Conservation (phyloP, 2,329 filamentous ascomycete genomes). For the Bipolaris gigantea region DNA sequence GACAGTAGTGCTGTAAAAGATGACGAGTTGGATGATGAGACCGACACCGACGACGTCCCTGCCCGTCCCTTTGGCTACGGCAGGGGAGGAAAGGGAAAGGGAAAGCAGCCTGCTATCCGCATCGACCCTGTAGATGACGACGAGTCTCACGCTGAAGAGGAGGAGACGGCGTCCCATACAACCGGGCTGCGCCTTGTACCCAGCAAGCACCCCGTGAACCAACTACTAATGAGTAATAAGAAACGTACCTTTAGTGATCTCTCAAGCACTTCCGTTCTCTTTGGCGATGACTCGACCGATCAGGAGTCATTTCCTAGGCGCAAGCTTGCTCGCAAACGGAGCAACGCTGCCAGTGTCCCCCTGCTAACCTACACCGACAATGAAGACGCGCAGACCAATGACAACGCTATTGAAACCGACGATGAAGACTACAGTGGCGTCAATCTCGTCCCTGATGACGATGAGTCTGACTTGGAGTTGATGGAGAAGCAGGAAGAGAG, state of each 20-base stretch:
- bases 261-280: conserved; percentile 43
- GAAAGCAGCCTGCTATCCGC: conserved; percentile 42
- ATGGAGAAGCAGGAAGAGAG: conserved; percentile 77
- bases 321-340: conserved; percentile 43
- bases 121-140: conserved; percentile 38
- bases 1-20: conserved; percentile 38
- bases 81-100: conserved; percentile 40
- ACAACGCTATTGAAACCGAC: conserved; percentile 44
- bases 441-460: conserved; percentile 73
- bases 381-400: conserved; percentile 25
- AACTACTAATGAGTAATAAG: conserved; percentile 37
- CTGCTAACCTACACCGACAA: conserved; percentile 41
- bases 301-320: conserved; percentile 41
- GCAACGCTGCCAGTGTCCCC: conserved; percentile 38
- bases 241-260: conserved; percentile 47
- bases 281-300: conserved; percentile 40
- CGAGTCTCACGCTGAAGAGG: conserved; percentile 35
- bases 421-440: conserved; percentile 68
- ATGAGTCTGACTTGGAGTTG: conserved; percentile 78
- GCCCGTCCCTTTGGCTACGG: conserved; percentile 40
- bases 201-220: conserved; percentile 35
- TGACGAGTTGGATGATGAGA: conserved; percentile 41
- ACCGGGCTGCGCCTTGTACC: conserved; percentile 29
- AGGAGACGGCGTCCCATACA: conserved; percentile 32
- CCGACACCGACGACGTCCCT: conserved; percentile 34